phyloP scores from a whole-genome alignment of 768 basidiomycete species.

The Psilocybe azurescens region DNA sequence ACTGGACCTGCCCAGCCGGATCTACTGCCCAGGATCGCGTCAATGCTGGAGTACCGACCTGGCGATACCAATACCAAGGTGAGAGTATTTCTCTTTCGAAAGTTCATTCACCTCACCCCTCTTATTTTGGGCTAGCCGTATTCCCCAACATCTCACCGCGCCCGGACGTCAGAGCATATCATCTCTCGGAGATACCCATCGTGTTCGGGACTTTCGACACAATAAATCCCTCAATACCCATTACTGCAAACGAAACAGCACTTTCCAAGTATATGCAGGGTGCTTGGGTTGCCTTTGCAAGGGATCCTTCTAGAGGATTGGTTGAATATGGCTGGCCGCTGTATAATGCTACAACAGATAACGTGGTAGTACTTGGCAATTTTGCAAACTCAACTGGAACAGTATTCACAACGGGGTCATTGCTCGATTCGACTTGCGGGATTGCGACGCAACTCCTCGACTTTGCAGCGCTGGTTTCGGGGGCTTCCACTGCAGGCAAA shows the following conservation, averaged over 20 bases:
- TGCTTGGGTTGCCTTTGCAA: conserved; percentile 48
- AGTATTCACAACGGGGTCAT: conserved; percentile 13
- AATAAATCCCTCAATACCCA: conserved; percentile 25
- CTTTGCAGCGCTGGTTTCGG: neutral
- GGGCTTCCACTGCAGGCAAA: no score
- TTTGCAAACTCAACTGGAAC: conserved; percentile 22
- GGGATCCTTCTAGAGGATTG: conserved; percentile 37
- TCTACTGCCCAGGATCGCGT: conserved; percentile 30
- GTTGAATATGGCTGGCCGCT: conserved; percentile 21
- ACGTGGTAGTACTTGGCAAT: conserved; percentile 23
- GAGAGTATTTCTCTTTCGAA: neutral
- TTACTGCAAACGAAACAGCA: conserved; percentile 28
- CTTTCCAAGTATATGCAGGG: conserved; percentile 40
- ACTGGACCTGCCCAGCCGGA: conserved; percentile 37
- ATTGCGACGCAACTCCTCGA: neutral
- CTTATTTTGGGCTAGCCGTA: conserved; percentile 26
- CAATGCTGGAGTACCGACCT: conserved; percentile 32
- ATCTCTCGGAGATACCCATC: conserved; percentile 43
- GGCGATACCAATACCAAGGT: conserved; percentile 37
- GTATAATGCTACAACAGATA: conserved; percentile 15
- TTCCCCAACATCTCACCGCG: conserved; percentile 40
- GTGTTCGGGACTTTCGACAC: conserved; percentile 41
- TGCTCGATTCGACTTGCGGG: conserved; percentile 14
- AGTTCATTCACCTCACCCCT: neutral
- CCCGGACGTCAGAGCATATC: conserved; percentile 40